Conservation (phyloP, 2,329 filamentous ascomycete species). For the Colletotrichum sp. region DNA sequence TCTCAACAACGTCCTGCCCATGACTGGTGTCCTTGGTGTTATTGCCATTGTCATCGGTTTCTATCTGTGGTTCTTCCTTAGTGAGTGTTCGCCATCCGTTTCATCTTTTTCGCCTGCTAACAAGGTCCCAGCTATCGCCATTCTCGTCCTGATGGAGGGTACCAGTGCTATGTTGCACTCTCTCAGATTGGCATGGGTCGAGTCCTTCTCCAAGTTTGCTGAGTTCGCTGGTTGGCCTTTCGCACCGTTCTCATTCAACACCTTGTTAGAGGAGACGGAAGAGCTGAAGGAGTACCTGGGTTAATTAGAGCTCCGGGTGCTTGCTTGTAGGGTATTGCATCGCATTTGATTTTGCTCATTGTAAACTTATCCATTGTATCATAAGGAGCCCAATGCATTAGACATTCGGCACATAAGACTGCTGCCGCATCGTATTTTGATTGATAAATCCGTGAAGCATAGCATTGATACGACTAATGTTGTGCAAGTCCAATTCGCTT, state of each 20-base stretch:
- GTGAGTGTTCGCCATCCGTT: constrained; percentile 33
- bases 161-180: constrained; percentile 96
- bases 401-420: constrained; percentile 3
- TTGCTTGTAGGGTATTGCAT: background rate
- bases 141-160: constrained; percentile 94
- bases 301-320: constrained; percentile 28
- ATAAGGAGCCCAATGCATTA: constrained; percentile 18
- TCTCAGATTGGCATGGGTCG: constrained; percentile 92
- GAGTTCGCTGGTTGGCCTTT: constrained; percentile 89
- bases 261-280: constrained; percentile 82
- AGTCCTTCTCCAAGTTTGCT: constrained; percentile 98
- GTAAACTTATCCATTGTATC: constrained; percentile 23
- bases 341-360: constrained; percentile 13
- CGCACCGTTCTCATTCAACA: constrained; percentile 86
- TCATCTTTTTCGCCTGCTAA: background rate
- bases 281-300: constrained; percentile 61
- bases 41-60: constrained; percentile 84
- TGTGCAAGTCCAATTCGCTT: background rate
- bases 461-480: background rate
- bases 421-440: background rate
- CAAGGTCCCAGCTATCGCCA: constrained; percentile 43
- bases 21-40: constrained; percentile 70
- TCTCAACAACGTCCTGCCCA: constrained; percentile 75
- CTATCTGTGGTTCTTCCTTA: constrained; percentile 88
- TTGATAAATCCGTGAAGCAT: background rate